Conservation (phyloP, 176 grass and related monocot species). For the Triticum turgidum region DNA sequence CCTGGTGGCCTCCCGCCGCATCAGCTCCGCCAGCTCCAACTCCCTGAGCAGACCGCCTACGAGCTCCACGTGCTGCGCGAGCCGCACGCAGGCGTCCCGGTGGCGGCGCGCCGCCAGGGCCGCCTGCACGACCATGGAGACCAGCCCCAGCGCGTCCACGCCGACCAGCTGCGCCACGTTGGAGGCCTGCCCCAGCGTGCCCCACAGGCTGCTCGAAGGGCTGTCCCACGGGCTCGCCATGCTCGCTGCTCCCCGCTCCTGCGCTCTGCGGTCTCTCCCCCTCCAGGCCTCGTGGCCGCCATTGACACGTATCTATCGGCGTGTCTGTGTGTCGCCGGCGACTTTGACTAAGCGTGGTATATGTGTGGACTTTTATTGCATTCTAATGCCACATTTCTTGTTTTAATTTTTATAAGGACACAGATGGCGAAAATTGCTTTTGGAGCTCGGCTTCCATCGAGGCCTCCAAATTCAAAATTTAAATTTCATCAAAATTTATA, state of each 20-base stretch:
- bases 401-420: too few species aligned
- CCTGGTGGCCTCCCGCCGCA: conserved; percentile 43
- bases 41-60: conserved; percentile 48
- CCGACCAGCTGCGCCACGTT: conserved; percentile 49
- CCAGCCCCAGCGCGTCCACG: conserved; percentile 59
- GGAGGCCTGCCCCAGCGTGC: conserved; percentile 21
- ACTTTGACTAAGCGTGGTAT: conserved; percentile 5
- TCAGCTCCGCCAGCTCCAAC: conserved; percentile 45
- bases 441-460: too few species aligned
- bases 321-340: not conserved
- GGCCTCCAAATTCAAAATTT: too few species aligned
- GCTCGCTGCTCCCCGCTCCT: not conserved
- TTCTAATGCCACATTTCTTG: not conserved
- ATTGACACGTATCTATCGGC: not conserved
- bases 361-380: not conserved
- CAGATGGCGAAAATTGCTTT: too few species aligned
- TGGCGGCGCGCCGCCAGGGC: conserved; percentile 53
- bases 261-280: not conserved
- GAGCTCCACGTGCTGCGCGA: conserved; percentile 57
- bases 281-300: not conserved
- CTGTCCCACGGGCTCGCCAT: not conserved
- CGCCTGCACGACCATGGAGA: conserved; percentile 61
- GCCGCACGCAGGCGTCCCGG: conserved; percentile 44
- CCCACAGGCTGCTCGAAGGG: not conserved
- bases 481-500: too few species aligned